Percentiles rank a stretch among this genome's conserved stretches.
phyloP scores from a whole-genome alignment of 2,329 filamentous ascomycete genomes.

The Endoconidiophora polonica region DNA sequence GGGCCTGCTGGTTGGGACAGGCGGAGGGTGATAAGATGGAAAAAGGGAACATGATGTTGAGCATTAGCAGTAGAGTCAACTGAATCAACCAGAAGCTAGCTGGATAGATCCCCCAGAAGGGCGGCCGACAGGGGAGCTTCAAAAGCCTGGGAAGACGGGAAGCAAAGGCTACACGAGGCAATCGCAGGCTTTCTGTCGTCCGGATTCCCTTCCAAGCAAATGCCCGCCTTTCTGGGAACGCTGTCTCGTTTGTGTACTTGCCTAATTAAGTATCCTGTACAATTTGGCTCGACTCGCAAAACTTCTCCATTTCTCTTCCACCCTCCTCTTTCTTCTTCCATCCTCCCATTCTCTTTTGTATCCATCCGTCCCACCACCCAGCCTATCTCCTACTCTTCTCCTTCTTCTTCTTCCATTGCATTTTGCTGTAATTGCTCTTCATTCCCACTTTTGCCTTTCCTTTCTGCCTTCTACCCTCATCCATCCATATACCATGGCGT shows the following conservation, averaged over 20 bases:
- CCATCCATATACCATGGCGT: conserved; percentile 46
- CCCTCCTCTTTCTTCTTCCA: conserved; percentile 20
- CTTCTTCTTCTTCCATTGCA: conserved; percentile 15
- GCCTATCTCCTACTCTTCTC: conserved; percentile 20
- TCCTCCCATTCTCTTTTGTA: conserved; percentile 14
- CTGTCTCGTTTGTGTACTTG: conserved; percentile 18
- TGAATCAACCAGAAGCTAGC: background rate
- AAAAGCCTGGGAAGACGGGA: too few relatives aligned
- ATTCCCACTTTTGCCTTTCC: background rate
- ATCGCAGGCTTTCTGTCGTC: background rate
- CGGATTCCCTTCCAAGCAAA: conserved; percentile 3
- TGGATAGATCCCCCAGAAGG: too few relatives aligned
- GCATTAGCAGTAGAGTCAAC: background rate
- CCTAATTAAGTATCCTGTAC: conserved; percentile 13
- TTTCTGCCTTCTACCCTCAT: conserved; percentile 13
- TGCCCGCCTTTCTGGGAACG: background rate
- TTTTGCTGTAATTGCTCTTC: background rate
- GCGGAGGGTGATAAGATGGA: background rate
- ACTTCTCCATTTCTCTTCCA: conserved; percentile 19
- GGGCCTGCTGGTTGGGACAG: too few relatives aligned
- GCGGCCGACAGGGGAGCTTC: too few relatives aligned
- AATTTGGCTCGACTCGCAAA: conserved; percentile 13
- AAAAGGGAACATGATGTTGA: background rate
- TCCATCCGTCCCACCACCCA: too few relatives aligned
- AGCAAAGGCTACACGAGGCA: too few relatives aligned